Percentiles rank a stretch among this genome's conserved stretches.
These are phyloP conservation scores for Wallacemonas sp. DNA, from an alignment of 208 protist genomes.

Conservation along the genomic window DNA sequence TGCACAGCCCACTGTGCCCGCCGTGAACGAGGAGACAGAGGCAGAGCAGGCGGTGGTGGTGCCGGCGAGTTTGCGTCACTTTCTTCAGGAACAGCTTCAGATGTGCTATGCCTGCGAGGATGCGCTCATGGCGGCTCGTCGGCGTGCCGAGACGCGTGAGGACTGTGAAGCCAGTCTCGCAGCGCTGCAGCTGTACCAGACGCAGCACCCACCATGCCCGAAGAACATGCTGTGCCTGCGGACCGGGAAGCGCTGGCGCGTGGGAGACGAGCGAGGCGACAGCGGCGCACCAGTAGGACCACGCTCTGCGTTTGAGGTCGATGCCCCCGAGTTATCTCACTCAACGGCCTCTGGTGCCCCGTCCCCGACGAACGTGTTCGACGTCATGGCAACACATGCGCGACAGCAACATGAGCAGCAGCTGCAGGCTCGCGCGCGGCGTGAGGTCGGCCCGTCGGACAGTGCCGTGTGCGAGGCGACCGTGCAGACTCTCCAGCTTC, in stretches of 20 bases:
- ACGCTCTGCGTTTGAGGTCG: not conserved
- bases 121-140: not conserved
- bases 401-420: not conserved
- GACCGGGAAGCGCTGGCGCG: slow-evolving; percentile 4
- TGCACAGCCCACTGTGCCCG: too few species aligned
- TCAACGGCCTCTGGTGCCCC: not conserved
- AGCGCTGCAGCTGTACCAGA: not conserved
- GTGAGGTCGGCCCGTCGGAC: not conserved
- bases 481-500: not conserved
- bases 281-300: not conserved
- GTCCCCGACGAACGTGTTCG: not conserved
- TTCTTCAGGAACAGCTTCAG: slow-evolving; percentile 21
- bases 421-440: not conserved
- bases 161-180: not conserved
- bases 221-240: not conserved
- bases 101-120: slow-evolving; percentile 31
- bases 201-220: not conserved
- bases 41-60: too few species aligned
- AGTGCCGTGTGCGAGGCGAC: not conserved
- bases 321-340: not conserved
- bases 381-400: not conserved
- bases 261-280: too few species aligned
- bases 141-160: not conserved
- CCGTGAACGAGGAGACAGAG: too few species aligned
- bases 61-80: slow-evolving; percentile 8